phyloP scores from a whole-genome alignment of 2,329 filamentous ascomycete genomes.

The Cladosporium velox region DNA sequence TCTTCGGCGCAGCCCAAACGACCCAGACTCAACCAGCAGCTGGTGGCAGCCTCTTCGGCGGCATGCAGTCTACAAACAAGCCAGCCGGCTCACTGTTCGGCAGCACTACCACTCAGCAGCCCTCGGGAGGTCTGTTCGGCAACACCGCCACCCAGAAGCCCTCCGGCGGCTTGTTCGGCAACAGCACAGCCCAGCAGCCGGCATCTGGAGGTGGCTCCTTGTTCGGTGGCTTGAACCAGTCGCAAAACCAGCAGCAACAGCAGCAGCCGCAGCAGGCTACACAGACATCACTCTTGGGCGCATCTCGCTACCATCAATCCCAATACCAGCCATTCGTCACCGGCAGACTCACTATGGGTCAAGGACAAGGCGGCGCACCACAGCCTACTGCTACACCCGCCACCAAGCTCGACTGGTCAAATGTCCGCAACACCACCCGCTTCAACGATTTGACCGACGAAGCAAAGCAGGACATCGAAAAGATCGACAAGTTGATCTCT shows the following conservation, averaged over 20 bases:
- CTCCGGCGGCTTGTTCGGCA: constrained; percentile 18
- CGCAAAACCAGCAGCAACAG: constrained; percentile 22
- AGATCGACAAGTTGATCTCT: constrained; percentile 78
- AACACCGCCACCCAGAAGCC: constrained; percentile 26
- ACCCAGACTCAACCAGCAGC: constrained; percentile 22
- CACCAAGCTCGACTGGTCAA: constrained; percentile 75
- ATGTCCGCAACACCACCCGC: constrained; percentile 81
- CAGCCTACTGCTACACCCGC: constrained; percentile 56
- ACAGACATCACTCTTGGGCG: constrained; percentile 30
- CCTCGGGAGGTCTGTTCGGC: constrained; percentile 32
- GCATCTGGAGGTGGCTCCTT: constrained; percentile 21
- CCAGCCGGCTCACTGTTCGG: constrained; percentile 5
- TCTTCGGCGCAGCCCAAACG: constrained; percentile 23
- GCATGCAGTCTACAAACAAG: constrained; percentile 24
- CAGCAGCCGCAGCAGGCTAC: constrained; percentile 35
- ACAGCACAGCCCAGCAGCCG: constrained; percentile 5
- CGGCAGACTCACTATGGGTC: constrained; percentile 48
- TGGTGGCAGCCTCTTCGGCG: constrained; percentile 25
- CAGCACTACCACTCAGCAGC: constrained; percentile 4
- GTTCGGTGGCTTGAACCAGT: constrained; percentile 30
- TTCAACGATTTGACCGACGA: constrained; percentile 87
- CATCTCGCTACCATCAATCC: constrained; percentile 28
- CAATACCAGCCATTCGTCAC: constrained; percentile 33
- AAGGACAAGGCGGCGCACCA: constrained; percentile 42
- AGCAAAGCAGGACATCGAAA: constrained; percentile 74